A percentile compares a stretch with the other conserved stretches of the same genome.
phyloP scores from a whole-genome alignment of 306 rosid species.

The Cyclanthera cordifolia region DNA sequence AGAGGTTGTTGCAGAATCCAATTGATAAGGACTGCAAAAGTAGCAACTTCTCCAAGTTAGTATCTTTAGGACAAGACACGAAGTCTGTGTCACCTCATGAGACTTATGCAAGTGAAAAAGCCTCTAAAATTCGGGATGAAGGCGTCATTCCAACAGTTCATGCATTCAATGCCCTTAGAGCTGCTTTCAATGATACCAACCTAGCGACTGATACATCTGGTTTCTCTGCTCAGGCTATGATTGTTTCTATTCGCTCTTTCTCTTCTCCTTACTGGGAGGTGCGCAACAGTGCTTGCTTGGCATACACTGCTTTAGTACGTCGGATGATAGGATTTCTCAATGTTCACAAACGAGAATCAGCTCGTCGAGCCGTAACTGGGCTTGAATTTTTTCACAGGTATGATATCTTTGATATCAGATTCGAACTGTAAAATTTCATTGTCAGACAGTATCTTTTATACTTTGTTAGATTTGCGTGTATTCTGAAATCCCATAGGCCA shows the following conservation, averaged over 20 bases:
- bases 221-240: constrained; percentile 83
- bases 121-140: constrained; percentile 81
- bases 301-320: constrained; percentile 87
- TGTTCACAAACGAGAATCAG: constrained; percentile 83
- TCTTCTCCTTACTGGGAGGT: constrained; percentile 96
- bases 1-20: constrained; percentile 38
- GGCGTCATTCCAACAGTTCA: constrained; percentile 95
- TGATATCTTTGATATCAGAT: constrained; percentile 14
- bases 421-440: background rate
- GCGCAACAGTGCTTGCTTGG: constrained; percentile 85
- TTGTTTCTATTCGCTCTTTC: constrained; percentile 65
- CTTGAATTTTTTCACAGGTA: constrained; percentile 95
- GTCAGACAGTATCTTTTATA: background rate
- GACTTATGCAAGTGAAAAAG: constrained; percentile 26
- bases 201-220: constrained; percentile 90
- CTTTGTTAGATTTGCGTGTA: background rate
- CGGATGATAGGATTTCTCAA: constrained; percentile 92
- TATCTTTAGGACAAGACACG: constrained; percentile 23
- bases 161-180: constrained; percentile 78
- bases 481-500: background rate
- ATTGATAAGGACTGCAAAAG: constrained; percentile 31
- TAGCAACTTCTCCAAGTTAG: constrained; percentile 22
- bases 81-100: constrained; percentile 23
- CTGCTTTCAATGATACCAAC: constrained; percentile 91
- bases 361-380: constrained; percentile 76